Evolutionary conservation across 2,329 filamentous ascomycete genomes (phyloP).

Genomic region (Aspergillus sp.): DNA sequence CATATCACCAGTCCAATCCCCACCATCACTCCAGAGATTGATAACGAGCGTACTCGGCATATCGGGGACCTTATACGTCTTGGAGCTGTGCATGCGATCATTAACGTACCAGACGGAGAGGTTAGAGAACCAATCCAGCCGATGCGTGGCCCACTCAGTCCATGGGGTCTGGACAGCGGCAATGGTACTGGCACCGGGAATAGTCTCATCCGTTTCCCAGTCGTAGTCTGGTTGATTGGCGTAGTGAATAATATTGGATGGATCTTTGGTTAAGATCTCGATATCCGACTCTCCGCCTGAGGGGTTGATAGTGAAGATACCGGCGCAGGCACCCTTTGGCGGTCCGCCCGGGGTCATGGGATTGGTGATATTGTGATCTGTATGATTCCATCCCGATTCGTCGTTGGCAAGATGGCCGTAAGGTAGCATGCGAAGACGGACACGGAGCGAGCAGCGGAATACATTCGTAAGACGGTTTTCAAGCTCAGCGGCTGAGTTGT

Average conservation of each 20-base stretch:
- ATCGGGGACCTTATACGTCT: slow-evolving; percentile 30
- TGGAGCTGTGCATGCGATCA: slow-evolving; percentile 21
- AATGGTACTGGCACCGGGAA: slow-evolving; percentile 27
- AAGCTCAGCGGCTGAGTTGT: slow-evolving; percentile 45
- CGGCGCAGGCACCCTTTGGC: slow-evolving; percentile 38
- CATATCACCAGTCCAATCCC: slow-evolving; percentile 37
- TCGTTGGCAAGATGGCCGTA: neutral
- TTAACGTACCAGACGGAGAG: slow-evolving; percentile 35
- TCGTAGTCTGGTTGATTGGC: slow-evolving; percentile 40
- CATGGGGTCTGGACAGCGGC: slow-evolving; percentile 28
- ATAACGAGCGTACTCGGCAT: slow-evolving; percentile 32
- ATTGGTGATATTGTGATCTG: neutral
- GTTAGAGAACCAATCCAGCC: slow-evolving; percentile 34
- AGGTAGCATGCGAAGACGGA: slow-evolving; percentile 37
- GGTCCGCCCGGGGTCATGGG: neutral
- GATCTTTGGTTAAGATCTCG: slow-evolving; percentile 47
- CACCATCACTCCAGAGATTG: slow-evolving; percentile 40
- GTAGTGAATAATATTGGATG: slow-evolving; percentile 36
- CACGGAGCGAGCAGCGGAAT: slow-evolving; percentile 43
- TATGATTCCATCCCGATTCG: no score
- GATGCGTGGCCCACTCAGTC: slow-evolving; percentile 36
- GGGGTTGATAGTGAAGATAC: slow-evolving; percentile 46
- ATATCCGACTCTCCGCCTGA: slow-evolving; percentile 46
- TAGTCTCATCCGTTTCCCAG: slow-evolving; percentile 22
- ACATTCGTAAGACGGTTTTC: slow-evolving; percentile 40